phyloP scores from a whole-genome alignment of 148 eudicot genomes.

The Rhododendron kiyosumense region DNA sequence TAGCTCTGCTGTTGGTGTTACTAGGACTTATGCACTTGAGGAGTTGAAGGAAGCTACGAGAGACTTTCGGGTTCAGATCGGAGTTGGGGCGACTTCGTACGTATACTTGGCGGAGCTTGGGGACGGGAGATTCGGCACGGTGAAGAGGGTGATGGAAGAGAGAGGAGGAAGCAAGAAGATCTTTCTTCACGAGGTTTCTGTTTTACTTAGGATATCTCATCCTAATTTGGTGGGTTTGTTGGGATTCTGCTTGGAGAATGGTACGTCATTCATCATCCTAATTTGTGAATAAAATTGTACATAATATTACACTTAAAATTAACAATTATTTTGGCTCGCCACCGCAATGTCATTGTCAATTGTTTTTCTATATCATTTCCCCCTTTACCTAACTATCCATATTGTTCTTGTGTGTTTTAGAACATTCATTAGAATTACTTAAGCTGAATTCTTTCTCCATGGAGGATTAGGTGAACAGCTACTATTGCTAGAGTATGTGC shows the following conservation, averaged over 20 bases:
- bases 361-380: not conserved
- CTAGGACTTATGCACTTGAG: conserved; percentile 40
- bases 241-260: conserved; percentile 54
- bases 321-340: too few species aligned
- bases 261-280: conserved; percentile 5
- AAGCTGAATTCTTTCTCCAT: not conserved
- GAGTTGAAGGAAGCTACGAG: conserved; percentile 41
- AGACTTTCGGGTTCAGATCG: conserved; percentile 35
- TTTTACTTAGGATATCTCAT: conserved; percentile 50
- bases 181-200: conserved; percentile 50
- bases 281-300: too few species aligned
- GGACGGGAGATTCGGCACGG: conserved; percentile 41
- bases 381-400: too few species aligned
- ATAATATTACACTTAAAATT: too few species aligned
- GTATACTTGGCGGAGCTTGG: conserved; percentile 50
- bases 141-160: conserved; percentile 47
- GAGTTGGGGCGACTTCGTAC: conserved; percentile 42
- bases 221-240: conserved; percentile 45
- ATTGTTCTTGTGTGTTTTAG: not conserved
- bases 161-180: conserved; percentile 48
- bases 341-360: not conserved
- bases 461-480: conserved; percentile 39
- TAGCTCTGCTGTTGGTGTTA: conserved; percentile 7
- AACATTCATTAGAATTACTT: not conserved
- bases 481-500: conserved; percentile 40